These are phyloP conservation scores for Hyparrhenia diplandra DNA, from an alignment of 176 grass and related monocot genomes.

Conservation along the genomic window DNA sequence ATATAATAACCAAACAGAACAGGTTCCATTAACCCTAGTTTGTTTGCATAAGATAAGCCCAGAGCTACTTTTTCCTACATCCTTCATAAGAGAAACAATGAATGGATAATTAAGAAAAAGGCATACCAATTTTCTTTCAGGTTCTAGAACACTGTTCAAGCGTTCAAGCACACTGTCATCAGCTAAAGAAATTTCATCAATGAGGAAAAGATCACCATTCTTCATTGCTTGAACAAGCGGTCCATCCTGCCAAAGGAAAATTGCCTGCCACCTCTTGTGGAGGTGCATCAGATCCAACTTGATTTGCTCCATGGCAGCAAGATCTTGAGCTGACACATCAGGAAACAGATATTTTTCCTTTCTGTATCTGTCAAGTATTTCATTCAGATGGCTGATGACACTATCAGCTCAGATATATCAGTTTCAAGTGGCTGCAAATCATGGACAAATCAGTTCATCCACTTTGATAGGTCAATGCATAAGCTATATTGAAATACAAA, in stretches of 20 bases:
- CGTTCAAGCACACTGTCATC: slow-evolving; percentile 98
- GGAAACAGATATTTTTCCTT: slow-evolving; percentile 37
- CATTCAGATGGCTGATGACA: slow-evolving; percentile 44
- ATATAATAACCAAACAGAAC: background rate
- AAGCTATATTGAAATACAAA: background rate
- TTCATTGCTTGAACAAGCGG: slow-evolving; percentile 97
- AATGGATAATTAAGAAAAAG: slow-evolving; percentile 6
- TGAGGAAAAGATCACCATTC: slow-evolving; percentile 79
- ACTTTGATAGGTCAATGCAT: background rate
- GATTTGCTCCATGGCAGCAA: slow-evolving; percentile 60
- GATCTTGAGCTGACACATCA: slow-evolving; percentile 46
- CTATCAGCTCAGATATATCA: slow-evolving; percentile 66
- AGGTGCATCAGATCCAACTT: slow-evolving; percentile 66
- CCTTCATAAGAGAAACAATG: background rate
- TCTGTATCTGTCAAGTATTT: slow-evolving; percentile 50
- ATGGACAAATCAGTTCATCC: slow-evolving; percentile 17
- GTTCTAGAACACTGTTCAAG: slow-evolving; percentile 95
- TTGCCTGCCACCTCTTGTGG: slow-evolving; percentile 68
- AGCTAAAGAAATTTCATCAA: slow-evolving; percentile 95
- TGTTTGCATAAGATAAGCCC: background rate
- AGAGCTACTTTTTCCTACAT: too few species aligned
- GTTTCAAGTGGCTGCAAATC: slow-evolving; percentile 54
- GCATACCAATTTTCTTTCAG: slow-evolving; percentile 90
- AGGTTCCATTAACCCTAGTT: background rate
- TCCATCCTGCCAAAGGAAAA: slow-evolving; percentile 97